phyloP scores from a whole-genome alignment of 1,284 basidiomycete genomes.

The Rhodotorula sp. region DNA sequence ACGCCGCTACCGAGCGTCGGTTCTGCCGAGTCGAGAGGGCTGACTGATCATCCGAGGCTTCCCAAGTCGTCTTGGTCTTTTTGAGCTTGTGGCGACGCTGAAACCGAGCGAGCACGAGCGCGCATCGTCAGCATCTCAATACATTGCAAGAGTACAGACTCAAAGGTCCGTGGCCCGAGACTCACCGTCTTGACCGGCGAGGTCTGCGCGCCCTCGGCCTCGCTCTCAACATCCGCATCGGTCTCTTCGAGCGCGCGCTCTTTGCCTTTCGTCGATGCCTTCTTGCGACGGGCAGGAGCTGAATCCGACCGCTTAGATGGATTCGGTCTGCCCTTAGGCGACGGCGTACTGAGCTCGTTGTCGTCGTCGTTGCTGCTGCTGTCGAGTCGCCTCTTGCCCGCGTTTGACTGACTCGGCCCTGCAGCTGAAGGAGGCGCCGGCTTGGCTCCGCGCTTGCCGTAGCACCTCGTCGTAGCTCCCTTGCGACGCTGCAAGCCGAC shows the following conservation, averaged over 20 bases:
- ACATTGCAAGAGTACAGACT: too few relatives aligned
- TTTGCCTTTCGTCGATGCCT: background rate
- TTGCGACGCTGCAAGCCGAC: background rate
- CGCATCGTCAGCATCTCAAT: too few relatives aligned
- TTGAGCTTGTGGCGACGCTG: too few relatives aligned
- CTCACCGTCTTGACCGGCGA: too few relatives aligned
- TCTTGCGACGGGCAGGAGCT: background rate
- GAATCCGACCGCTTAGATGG: background rate
- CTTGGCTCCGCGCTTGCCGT: conserved; percentile 6
- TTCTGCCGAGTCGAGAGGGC: too few relatives aligned
- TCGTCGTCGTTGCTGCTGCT: background rate
- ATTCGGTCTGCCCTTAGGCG: background rate
- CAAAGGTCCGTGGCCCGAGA: too few relatives aligned
- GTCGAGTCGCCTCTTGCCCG: background rate
- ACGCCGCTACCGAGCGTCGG: too few relatives aligned
- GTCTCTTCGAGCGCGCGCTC: background rate
- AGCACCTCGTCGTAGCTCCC: background rate
- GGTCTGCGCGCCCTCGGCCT: background rate
- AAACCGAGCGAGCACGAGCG: too few relatives aligned
- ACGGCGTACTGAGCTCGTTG: background rate
- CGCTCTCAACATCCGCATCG: background rate
- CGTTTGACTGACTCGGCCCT: background rate
- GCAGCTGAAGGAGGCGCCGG: background rate
- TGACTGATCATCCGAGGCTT: too few relatives aligned
- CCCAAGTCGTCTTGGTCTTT: too few relatives aligned